Percentiles rank a stretch among this genome's conserved stretches.
Evolutionary conservation across 345 rosid species (phyloP).

Genomic region (Eucalyptus regnans): DNA sequence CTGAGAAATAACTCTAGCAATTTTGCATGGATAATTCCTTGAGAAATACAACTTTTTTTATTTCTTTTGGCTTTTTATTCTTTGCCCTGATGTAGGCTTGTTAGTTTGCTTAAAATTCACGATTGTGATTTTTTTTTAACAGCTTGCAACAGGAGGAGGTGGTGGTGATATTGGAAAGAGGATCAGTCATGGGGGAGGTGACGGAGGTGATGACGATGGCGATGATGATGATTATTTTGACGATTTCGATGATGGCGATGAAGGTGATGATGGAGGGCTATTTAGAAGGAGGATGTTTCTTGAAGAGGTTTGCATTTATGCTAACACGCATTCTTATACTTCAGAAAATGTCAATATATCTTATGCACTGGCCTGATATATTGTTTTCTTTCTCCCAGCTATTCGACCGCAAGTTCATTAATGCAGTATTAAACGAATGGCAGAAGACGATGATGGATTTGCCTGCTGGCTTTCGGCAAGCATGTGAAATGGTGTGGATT

Average conservation of each 20-base stretch:
- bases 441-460: constrained; percentile 88
- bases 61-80: not conserved
- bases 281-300: constrained; percentile 74
- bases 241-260: constrained; percentile 83
- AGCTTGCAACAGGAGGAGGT: constrained; percentile 88
- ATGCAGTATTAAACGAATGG: constrained; percentile 95
- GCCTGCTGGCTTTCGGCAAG: constrained; percentile 97
- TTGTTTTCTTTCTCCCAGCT: constrained; percentile 31
- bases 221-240: constrained; percentile 95
- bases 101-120: not conserved
- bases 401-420: constrained; percentile 83
- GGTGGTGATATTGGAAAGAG: constrained; percentile 91
- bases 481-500: constrained; percentile 75
- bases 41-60: not conserved
- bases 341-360: not conserved
- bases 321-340: not conserved
- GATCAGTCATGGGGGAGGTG: constrained; percentile 83
- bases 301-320: constrained; percentile 52
- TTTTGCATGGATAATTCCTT: not conserved
- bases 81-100: not conserved
- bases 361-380: not conserved
- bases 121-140: not conserved
- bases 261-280: constrained; percentile 87
- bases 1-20: not conserved
- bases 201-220: constrained; percentile 92